Conservation (phyloP, 2,329 filamentous ascomycete species). For the Aspergillus sp. region DNA sequence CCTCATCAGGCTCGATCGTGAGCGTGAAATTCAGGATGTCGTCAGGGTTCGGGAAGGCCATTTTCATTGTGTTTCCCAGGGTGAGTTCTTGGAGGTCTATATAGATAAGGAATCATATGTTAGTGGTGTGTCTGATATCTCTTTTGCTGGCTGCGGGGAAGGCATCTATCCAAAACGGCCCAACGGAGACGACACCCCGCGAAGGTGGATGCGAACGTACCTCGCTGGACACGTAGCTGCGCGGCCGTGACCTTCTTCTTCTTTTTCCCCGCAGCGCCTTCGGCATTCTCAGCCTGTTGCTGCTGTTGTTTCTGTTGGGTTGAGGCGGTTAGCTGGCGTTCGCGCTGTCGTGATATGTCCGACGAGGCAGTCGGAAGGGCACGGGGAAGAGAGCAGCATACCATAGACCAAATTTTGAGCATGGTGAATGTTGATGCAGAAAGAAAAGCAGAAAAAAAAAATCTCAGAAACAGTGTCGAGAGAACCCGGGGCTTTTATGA, state of each 20-base stretch:
- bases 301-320: slow-evolving; percentile 67
- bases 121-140: background rate
- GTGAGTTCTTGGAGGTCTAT: slow-evolving; percentile 51
- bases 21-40: slow-evolving; percentile 56
- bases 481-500: background rate
- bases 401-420: slow-evolving; percentile 99
- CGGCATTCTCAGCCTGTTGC: slow-evolving; percentile 92
- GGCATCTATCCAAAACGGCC: background rate
- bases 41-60: slow-evolving; percentile 58
- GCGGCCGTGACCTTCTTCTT: slow-evolving; percentile 99
- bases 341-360: background rate
- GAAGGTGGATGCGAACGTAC: slow-evolving; percentile 48
- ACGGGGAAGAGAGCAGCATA: slow-evolving; percentile 47
- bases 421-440: slow-evolving; percentile 56
- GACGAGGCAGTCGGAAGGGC: background rate
- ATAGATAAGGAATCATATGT: background rate
- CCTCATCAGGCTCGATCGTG: slow-evolving; percentile 53
- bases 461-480: background rate
- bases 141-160: background rate
- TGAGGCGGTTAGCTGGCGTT: background rate
- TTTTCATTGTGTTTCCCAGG: slow-evolving; percentile 57
- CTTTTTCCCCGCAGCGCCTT: slow-evolving; percentile 74
- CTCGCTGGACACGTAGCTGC: slow-evolving; percentile 93
- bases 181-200: background rate
- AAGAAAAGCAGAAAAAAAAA: background rate